Conservation (phyloP, 352 stramenopile genomes). For the Pythium folliculosum region DNA sequence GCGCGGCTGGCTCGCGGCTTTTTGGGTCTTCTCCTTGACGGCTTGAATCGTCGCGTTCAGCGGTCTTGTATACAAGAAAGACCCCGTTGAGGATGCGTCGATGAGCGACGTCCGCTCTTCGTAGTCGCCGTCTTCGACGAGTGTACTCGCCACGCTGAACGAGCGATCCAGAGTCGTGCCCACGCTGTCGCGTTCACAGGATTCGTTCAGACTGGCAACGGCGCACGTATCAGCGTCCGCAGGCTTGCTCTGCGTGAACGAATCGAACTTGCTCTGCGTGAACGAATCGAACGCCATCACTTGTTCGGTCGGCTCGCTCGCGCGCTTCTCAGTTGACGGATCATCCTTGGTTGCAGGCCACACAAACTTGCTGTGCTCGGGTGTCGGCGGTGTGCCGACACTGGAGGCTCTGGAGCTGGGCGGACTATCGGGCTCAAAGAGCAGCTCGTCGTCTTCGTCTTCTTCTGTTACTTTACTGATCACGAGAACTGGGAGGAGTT, state of each 20-base stretch:
- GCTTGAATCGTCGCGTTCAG: conserved; percentile 17
- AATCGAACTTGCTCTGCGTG: conserved; percentile 7
- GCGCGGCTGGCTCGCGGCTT: conserved; percentile 38
- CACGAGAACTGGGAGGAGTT: conserved; percentile 6
- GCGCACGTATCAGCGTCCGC: not conserved
- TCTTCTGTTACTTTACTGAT: conserved; percentile 7
- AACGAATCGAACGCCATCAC: conserved; percentile 6
- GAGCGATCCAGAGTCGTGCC: not conserved
- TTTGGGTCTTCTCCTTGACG: conserved; percentile 48
- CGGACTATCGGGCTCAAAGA: conserved; percentile 26
- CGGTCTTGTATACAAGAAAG: not conserved
- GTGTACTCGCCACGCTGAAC: conserved; percentile 9
- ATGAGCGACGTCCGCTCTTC: conserved; percentile 9
- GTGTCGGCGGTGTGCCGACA: conserved; percentile 19
- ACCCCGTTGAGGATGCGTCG: not conserved
- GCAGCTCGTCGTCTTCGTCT: conserved; percentile 20
- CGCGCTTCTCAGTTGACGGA: not conserved
- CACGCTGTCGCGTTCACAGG: not conserved
- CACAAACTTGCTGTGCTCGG: conserved; percentile 21
- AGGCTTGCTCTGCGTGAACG: not conserved
- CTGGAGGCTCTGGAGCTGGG: conserved; percentile 12
- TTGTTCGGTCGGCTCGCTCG: not conserved
- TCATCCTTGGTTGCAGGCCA: conserved; percentile 2
- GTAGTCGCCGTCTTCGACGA: conserved; percentile 12
- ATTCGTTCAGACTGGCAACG: not conserved